Conservation (phyloP, 2,329 filamentous ascomycete species). For the Fulvia fulva region DNA sequence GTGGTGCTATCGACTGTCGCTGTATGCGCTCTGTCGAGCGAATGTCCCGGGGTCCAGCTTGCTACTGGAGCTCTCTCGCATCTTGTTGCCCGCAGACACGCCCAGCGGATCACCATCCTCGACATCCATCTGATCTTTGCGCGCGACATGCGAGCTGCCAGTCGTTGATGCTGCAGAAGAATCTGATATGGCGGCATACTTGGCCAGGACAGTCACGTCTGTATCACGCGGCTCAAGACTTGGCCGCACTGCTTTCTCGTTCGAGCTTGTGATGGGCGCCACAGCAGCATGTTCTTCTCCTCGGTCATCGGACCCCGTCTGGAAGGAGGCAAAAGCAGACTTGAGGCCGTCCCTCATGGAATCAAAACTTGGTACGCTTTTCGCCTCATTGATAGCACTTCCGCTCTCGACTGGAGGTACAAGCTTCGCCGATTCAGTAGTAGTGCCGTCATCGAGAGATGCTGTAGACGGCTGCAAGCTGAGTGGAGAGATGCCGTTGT, state of each 20-base stretch:
- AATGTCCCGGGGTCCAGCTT: slow-evolving; percentile 19
- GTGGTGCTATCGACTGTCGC: slow-evolving; percentile 7
- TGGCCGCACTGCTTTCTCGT: slow-evolving; percentile 6
- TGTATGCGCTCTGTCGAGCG: slow-evolving; percentile 19
- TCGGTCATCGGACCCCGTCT: neutral
- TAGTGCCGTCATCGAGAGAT: neutral
- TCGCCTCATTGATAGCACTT: slow-evolving; percentile 1
- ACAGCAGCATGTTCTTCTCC: neutral
- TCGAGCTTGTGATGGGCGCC: neutral
- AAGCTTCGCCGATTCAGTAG: neutral
- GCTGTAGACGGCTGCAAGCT: slow-evolving; percentile 3
- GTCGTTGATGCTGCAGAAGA: neutral
- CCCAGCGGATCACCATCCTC: slow-evolving; percentile 14
- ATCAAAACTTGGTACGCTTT: slow-evolving; percentile 3
- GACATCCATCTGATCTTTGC: slow-evolving; percentile 1
- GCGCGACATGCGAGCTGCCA: neutral
- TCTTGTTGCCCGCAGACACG: slow-evolving; percentile 3
- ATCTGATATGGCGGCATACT: slow-evolving; percentile 1
- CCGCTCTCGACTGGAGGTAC: neutral
- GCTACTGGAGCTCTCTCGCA: neutral
- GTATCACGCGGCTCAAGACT: slow-evolving; percentile 12
- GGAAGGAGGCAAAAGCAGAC: slow-evolving; percentile 3
- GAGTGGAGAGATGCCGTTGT: neutral
- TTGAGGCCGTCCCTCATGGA: neutral
- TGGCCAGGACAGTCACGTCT: slow-evolving; percentile 9